Base-by-base conservation (phyloP, 495 filamentous ascomycete genomes). In the Penicillium paxilli region DNA sequence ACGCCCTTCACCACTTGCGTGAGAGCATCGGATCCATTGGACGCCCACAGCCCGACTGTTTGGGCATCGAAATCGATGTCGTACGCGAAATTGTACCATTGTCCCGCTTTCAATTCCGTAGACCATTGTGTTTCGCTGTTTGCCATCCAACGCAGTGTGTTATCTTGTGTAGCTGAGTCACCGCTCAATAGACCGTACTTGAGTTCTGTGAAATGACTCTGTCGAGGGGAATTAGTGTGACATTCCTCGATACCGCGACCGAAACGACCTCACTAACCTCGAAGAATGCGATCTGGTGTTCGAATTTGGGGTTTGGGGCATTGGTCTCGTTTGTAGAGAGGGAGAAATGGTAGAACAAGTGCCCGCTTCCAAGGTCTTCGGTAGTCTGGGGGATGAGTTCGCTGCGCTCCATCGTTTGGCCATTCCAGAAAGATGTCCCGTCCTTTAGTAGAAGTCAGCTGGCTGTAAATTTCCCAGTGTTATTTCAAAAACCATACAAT, bases 231-330 rank as follows among this genome's bases (percentile, higher is more conserved):
- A 28, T 2, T 28, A 42, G 30, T 40, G 26, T 33, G 30, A 2
- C 12, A 4, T 17, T 17, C 8, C 12, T 42, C 19, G 4, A 22
- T n/a, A 24, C 4, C 20, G 17, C 20, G 6, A n/a, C 20, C 16
- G 20, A n/a, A n/a, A n/a, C n/a, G n/a, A n/a, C n/a, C n/a, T 22
- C 4, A 38, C 10, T 8, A 49, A 71, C 69, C 60, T 69, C 73
- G 51, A 90, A 90, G 75, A 90, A 90, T 60, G 78, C 82, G 53
- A 90, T 85, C 69, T 90, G 87, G 65, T 90, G 87, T 73, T 90
- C 87, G 48, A 84, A 78, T 4, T 72, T 75, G 2, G 77, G 73
- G 24, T 74, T 79, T 0, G 87, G 87, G 0, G 83, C 67, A 67
- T 89, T 88, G 26, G 72, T 76, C 44, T 74, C 70, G 10, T 66